Evolutionary conservation across 2,329 filamentous ascomycete species (phyloP).

Genomic region (Graphium sp.): DNA sequence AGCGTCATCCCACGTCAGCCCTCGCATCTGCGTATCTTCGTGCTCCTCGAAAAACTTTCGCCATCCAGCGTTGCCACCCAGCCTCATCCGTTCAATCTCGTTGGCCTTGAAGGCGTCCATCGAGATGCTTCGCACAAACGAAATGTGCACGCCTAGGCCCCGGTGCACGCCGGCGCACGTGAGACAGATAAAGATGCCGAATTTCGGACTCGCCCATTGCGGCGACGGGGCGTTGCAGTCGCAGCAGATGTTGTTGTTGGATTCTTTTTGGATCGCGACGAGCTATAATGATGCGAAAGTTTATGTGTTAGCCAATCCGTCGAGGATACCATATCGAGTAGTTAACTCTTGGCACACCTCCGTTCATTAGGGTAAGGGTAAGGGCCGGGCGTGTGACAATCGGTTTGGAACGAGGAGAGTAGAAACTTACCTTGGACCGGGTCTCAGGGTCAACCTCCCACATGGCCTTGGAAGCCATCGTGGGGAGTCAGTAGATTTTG

Average conservation of each 20-base stretch:
- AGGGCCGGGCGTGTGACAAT: constrained; percentile 4
- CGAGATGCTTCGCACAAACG: constrained; percentile 90
- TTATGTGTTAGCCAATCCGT: too few species aligned
- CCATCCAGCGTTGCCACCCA: constrained; percentile 81
- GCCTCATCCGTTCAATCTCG: constrained; percentile 87
- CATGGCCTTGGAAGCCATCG: constrained; percentile 60
- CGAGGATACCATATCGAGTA: neutral
- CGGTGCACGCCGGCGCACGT: constrained; percentile 90
- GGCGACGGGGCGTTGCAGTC: constrained; percentile 92
- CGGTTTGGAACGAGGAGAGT: too few species aligned
- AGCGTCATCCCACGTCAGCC: constrained; percentile 65
- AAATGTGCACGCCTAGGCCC: constrained; percentile 91
- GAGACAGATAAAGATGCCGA: constrained; percentile 97
- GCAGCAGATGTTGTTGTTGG: constrained; percentile 79
- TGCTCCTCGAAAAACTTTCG: constrained; percentile 71
- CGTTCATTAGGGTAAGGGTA: constrained; percentile 2
- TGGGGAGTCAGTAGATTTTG: constrained; percentile 12
- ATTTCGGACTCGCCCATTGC: constrained; percentile 96
- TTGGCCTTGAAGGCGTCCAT: constrained; percentile 96
- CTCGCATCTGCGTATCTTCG: constrained; percentile 46
- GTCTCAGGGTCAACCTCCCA: constrained; percentile 99
- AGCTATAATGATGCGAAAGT: constrained; percentile 35
- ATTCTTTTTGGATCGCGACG: constrained; percentile 76
- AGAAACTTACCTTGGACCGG: constrained; percentile 59
- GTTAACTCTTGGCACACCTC: neutral